Base-by-base conservation (phyloP, 2,329 filamentous ascomycete species). In the Talaromyces sp. region DNA sequence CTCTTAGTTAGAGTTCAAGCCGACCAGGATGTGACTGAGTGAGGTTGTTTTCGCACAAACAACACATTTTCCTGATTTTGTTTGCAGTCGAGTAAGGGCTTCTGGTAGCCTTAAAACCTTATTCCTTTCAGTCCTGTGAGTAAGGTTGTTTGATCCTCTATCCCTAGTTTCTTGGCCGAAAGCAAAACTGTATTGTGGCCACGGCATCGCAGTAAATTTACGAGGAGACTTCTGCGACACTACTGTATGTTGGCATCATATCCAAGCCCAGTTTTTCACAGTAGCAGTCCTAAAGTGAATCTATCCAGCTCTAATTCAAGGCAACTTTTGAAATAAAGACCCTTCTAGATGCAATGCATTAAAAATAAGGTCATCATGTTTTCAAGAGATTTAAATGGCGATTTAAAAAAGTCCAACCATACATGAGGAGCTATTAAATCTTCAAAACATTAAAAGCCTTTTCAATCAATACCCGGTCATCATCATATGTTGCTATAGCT, bases 401-500 rank as follows among this genome's bases (percentile, higher is more conserved):
- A 4, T 2, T 31, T 9, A 6, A 31, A 31, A 31, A 35, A 3
- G 17, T 38, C 7, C n/a, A 38, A 38, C 4, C 14, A 38, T 38
- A 38, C 13, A 38, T 7, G 26, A 8, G 14, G 5, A n/a, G 5
- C 24, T 50, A 29, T 52, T 13, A 52, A 27, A 52, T 17, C 7
- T 52, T 52, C 26, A 52, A 29, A 27, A 29, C 49, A 3, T 17
- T 19, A 13, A 52, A 29, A 8, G 49, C 49, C 49, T n/a, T 52
- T 7, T 29, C 24, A 29, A 52, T 52, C 17, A 52, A 10, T 10
- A 5, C 14, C 49, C 26, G 9, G 58, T 63, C 63, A 49, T 62
- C 62, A 8, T 60, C 52, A 38, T 49, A 57, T 14, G 29, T 63
- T 43, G 65, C 27, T 52, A 62, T 55, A 13, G 21, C 32, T 11